phyloP scores from a whole-genome alignment of 1,284 basidiomycete species.

The Ceratobasidium sp. region DNA sequence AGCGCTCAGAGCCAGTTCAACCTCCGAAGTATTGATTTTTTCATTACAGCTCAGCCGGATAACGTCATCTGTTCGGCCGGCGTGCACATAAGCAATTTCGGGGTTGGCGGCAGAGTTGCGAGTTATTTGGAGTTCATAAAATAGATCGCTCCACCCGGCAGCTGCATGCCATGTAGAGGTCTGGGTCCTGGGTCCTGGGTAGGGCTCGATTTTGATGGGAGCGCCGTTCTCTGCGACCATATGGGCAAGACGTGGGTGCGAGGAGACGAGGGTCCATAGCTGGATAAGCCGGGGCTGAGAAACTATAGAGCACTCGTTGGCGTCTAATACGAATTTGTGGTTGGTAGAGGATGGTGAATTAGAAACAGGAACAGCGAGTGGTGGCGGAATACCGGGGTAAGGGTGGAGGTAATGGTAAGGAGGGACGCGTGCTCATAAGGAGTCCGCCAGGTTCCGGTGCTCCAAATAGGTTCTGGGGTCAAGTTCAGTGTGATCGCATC shows the following conservation, averaged over 20 bases:
- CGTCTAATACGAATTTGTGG: not conserved
- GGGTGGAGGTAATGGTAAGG: slow-evolving; percentile 21
- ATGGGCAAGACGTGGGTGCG: slow-evolving; percentile 1
- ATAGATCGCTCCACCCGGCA: slow-evolving; percentile 12
- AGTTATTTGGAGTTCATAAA: slow-evolving; percentile 15
- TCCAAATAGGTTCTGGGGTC: slow-evolving; percentile 9
- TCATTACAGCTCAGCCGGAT: slow-evolving; percentile 4
- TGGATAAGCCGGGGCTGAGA: slow-evolving; percentile 6
- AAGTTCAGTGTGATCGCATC: not conserved
- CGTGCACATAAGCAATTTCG: slow-evolving; percentile 18
- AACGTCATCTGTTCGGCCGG: slow-evolving; percentile 13
- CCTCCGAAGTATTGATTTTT: not conserved
- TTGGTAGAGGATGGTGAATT: not conserved
- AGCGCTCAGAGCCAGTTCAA: not conserved
- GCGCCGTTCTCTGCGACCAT: not conserved
- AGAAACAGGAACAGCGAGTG: slow-evolving; percentile 1
- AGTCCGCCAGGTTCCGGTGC: slow-evolving; percentile 15
- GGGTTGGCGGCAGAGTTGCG: not conserved
- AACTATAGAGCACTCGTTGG: not conserved
- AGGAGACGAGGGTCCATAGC: slow-evolving; percentile 31
- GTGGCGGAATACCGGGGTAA: not conserved
- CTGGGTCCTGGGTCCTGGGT: slow-evolving; percentile 6
- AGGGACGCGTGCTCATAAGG: not conserved
- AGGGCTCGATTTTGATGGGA: slow-evolving; percentile 8
- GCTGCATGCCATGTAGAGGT: slow-evolving; percentile 7